Percentiles rank a stretch among this genome's conserved stretches.
These are phyloP conservation scores for Colletotrichum australisinense DNA, from an alignment of 2,329 filamentous ascomycete genomes.

Conservation along the genomic window DNA sequence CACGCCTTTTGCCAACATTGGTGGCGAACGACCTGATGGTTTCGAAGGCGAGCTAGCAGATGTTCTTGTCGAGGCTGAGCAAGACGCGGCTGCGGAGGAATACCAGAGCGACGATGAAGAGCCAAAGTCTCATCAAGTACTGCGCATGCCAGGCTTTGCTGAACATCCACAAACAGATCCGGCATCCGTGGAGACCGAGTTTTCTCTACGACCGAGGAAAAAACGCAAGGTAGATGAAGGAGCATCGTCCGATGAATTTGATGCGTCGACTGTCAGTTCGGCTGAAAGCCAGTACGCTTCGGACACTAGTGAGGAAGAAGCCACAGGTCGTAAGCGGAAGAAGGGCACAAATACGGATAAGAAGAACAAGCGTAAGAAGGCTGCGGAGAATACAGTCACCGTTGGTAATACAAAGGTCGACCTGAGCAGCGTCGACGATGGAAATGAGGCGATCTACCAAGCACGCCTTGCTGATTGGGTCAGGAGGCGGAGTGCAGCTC, in stretches of 20 bases:
- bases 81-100: constrained; percentile 70
- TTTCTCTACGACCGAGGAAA: constrained; percentile 69
- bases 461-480: constrained; percentile 82
- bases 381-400: constrained; percentile 30
- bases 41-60: constrained; percentile 79
- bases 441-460: constrained; percentile 85
- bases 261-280: constrained; percentile 44
- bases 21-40: constrained; percentile 69
- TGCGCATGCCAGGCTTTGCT: constrained; percentile 79
- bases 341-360: constrained; percentile 57
- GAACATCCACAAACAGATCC: constrained; percentile 55
- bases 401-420: constrained; percentile 55
- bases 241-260: constrained; percentile 59
- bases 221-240: constrained; percentile 56
- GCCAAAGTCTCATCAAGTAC: constrained; percentile 75
- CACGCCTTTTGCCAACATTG: constrained; percentile 89
- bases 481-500: constrained; percentile 56
- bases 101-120: constrained; percentile 55
- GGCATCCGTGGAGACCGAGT: constrained; percentile 59
- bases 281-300: constrained; percentile 40
- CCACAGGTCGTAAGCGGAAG: constrained; percentile 51
- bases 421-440: constrained; percentile 80
- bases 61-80: constrained; percentile 84
- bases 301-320: constrained; percentile 51
- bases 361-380: constrained; percentile 44